A percentile compares a stretch with the other conserved stretches of the same genome.
Evolutionary conservation across 805 yeast species (phyloP).

Genomic region (Wickerhamiella domercqiae): DNA sequence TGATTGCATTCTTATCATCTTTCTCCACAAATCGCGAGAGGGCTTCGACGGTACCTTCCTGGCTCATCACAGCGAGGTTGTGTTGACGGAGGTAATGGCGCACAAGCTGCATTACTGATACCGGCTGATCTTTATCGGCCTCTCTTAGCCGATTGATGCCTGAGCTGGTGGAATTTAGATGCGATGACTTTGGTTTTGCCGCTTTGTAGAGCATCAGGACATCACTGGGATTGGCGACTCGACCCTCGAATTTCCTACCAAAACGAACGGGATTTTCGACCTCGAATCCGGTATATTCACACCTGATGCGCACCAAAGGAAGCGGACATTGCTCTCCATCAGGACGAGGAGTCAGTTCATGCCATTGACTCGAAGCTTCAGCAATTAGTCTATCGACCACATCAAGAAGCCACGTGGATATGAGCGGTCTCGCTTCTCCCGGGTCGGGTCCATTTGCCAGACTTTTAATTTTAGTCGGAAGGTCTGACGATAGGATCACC

Average conservation of each 20-base stretch:
- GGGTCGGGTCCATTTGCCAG: conserved; percentile 39
- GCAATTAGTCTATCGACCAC: conserved; percentile 55
- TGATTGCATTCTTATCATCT: conserved; percentile 63
- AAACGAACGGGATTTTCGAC: conserved; percentile 83
- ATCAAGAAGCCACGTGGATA: conserved; percentile 40
- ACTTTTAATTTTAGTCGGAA: not conserved
- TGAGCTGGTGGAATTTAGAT: not conserved
- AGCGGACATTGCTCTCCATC: conserved; percentile 38
- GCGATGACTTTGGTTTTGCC: conserved; percentile 13
- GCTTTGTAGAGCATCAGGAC: conserved; percentile 54
- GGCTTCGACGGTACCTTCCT: conserved; percentile 57
- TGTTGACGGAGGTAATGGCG: conserved; percentile 46
- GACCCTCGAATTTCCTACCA: conserved; percentile 78
- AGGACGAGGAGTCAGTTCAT: conserved; percentile 18
- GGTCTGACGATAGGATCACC: conserved; percentile 32
- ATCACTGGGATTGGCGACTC: conserved; percentile 82
- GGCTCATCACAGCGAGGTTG: conserved; percentile 55
- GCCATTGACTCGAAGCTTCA: conserved; percentile 40
- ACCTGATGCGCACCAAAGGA: conserved; percentile 69
- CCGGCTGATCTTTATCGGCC: conserved; percentile 23
- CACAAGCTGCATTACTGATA: conserved; percentile 48
- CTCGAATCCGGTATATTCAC: conserved; percentile 80
- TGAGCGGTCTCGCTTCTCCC: conserved; percentile 31
- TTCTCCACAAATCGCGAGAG: conserved; percentile 59
- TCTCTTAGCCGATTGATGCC: not conserved